phyloP scores from a whole-genome alignment of 2,329 filamentous ascomycete species.

The Alternaria incomplexa region DNA sequence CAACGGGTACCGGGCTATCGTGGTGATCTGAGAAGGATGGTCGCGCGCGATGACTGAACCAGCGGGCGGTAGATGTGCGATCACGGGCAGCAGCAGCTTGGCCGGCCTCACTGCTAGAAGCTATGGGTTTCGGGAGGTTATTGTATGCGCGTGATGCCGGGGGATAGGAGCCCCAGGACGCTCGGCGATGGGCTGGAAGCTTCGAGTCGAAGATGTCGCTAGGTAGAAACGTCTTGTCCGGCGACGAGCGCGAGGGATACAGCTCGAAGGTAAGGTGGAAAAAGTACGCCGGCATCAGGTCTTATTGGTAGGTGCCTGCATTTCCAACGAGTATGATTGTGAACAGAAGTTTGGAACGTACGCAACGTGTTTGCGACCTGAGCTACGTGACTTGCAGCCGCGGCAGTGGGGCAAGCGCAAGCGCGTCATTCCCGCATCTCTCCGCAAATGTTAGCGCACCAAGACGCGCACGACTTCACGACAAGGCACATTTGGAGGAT shows the following conservation, averaged over 20 bases:
- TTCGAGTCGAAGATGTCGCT: constrained; percentile 55
- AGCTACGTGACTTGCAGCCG: constrained; percentile 2
- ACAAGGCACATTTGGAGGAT: neutral
- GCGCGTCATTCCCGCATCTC: constrained; percentile 8
- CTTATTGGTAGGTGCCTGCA: constrained; percentile 7
- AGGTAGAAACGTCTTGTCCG: constrained; percentile 47
- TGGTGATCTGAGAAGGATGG: constrained; percentile 45
- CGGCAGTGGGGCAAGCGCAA: constrained; percentile 10
- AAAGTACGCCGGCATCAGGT: constrained; percentile 66
- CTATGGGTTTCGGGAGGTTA: constrained; percentile 21
- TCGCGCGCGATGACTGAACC: constrained; percentile 43
- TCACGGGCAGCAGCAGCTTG: constrained; percentile 19
- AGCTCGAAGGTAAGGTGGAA: constrained; percentile 69
- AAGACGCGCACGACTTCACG: neutral
- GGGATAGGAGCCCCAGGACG: constrained; percentile 44
- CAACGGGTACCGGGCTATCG: constrained; percentile 43
- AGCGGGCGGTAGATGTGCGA: constrained; percentile 26
- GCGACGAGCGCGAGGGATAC: constrained; percentile 51
- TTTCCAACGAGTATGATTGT: constrained; percentile 11
- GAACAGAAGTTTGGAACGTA: neutral
- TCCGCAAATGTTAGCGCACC: neutral
- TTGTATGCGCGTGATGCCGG: constrained; percentile 19
- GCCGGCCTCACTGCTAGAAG: constrained; percentile 35
- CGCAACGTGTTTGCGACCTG: constrained; percentile 7
- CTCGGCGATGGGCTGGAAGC: constrained; percentile 52